phyloP scores from a whole-genome alignment of 805 yeast genomes.

The Lachancea sp. region DNA sequence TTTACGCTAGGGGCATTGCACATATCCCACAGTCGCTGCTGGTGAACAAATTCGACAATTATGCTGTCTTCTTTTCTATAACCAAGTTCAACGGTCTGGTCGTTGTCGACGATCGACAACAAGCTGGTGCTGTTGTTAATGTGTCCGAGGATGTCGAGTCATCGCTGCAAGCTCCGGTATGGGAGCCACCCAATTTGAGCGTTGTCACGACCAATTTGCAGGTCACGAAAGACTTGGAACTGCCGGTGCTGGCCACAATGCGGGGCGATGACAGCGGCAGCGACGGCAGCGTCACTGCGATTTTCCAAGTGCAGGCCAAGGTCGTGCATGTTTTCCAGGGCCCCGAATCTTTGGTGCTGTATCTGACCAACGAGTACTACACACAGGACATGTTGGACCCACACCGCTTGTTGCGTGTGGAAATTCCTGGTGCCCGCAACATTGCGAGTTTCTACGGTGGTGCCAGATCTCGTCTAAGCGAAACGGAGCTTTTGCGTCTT shows the following conservation, averaged over 20 bases:
- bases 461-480: neutral
- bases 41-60: constrained; percentile 4
- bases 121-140: neutral
- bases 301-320: constrained; percentile 5
- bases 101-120: constrained; percentile 1
- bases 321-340: constrained; percentile 4
- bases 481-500: neutral
- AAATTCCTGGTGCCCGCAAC: constrained; percentile 13
- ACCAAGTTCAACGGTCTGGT: constrained; percentile 2
- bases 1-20: constrained; percentile 7
- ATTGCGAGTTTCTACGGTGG: constrained; percentile 13
- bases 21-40: constrained; percentile 6
- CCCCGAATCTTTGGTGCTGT: constrained; percentile 4
- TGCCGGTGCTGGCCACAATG: neutral
- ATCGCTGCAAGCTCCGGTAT: neutral
- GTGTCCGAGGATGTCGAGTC: neutral
- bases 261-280: neutral
- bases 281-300: neutral
- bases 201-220: neutral
- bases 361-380: constrained; percentile 12
- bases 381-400: constrained; percentile 15
- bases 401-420: constrained; percentile 13
- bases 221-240: neutral
- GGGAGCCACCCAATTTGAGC: constrained; percentile 1
- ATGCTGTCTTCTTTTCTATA: constrained; percentile 10